phyloP scores from a whole-genome alignment of 2,329 filamentous ascomycete species.

The Beauveria asiatica region DNA sequence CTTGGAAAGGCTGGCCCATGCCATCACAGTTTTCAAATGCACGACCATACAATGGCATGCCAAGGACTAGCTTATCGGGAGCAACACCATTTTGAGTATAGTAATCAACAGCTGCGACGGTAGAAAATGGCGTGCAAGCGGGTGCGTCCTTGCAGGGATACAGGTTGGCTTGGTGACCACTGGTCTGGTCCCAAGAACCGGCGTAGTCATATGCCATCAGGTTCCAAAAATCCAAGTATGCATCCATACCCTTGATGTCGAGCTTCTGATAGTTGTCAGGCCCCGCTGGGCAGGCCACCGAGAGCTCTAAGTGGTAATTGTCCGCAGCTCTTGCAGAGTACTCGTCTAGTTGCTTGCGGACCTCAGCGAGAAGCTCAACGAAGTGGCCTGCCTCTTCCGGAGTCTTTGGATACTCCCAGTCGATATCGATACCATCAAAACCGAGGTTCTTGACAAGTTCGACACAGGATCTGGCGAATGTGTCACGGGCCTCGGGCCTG shows the following conservation, averaged over 20 bases:
- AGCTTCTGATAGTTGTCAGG: conserved; percentile 54
- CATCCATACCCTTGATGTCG: conserved; percentile 56
- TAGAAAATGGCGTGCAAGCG: conserved; percentile 68
- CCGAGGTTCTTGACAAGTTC: conserved; percentile 71
- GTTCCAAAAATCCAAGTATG: conserved; percentile 65
- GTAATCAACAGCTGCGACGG: conserved; percentile 57
- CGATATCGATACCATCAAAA: conserved; percentile 63
- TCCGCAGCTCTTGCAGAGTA: conserved; percentile 38
- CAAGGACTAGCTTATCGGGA: conserved; percentile 69
- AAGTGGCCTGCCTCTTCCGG: conserved; percentile 46
- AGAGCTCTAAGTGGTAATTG: conserved; percentile 52
- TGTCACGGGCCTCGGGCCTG: conserved; percentile 57
- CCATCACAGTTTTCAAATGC: conserved; percentile 75
- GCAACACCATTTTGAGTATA: conserved; percentile 61
- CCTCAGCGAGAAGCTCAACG: conserved; percentile 49
- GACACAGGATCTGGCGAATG: conserved; percentile 67
- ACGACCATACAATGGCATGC: conserved; percentile 88
- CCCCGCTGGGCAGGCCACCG: conserved; percentile 56
- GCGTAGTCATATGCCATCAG: conserved; percentile 86
- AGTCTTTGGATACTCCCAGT: conserved; percentile 59
- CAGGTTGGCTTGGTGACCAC: conserved; percentile 78
- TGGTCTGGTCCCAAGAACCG: conserved; percentile 64
- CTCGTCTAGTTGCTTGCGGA: conserved; percentile 48
- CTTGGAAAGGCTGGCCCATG: conserved; percentile 58
- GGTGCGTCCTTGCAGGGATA: conserved; percentile 51